Evolutionary conservation across 441 rosid species (phyloP).

Genomic region (Jatropha multifida): DNA sequence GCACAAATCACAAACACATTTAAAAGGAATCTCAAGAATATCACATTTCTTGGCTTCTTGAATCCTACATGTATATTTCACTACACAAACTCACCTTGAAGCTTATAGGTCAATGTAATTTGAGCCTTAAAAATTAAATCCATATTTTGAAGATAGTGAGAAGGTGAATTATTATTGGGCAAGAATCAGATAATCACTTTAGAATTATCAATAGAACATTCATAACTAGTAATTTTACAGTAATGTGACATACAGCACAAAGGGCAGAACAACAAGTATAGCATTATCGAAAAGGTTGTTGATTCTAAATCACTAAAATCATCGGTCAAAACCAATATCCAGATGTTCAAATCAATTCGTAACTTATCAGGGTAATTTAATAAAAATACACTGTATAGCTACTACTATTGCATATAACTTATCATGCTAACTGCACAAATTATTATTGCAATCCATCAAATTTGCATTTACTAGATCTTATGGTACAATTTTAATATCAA

Average conservation of each 20-base stretch:
- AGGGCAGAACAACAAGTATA: background rate
- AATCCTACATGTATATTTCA: background rate
- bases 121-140: background rate
- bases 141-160: background rate
- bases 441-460: background rate
- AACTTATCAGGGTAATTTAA: background rate
- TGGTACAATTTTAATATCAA: background rate
- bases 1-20: background rate
- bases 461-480: too few species aligned
- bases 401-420: background rate
- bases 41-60: background rate
- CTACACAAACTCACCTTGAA: background rate
- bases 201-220: conserved; percentile 7
- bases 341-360: background rate
- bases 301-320: background rate
- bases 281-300: background rate
- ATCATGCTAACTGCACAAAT: background rate
- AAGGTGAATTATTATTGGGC: background rate
- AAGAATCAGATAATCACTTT: background rate
- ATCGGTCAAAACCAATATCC: background rate
- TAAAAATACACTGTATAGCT: background rate
- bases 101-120: background rate
- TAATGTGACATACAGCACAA: background rate
- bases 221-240: background rate
- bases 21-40: background rate